Evolutionary conservation across 2,329 filamentous ascomycete genomes (phyloP).

Genomic region (Hypoxylon sp.): DNA sequence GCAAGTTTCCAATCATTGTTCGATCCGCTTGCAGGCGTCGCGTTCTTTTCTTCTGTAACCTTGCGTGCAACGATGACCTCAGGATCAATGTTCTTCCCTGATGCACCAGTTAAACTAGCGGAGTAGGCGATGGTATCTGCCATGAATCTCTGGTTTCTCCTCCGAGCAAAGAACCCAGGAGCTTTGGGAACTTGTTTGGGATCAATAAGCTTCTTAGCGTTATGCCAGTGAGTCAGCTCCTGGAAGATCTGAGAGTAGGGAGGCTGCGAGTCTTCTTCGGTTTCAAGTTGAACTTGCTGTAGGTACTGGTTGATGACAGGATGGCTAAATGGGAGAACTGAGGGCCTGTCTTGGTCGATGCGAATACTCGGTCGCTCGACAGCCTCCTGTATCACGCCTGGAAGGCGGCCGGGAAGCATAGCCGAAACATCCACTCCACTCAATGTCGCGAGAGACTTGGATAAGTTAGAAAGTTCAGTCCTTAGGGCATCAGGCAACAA

Average conservation of each 20-base stretch:
- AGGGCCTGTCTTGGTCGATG: constrained; percentile 22
- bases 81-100: constrained; percentile 74
- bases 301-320: constrained; percentile 63
- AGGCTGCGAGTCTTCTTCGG: constrained; percentile 49
- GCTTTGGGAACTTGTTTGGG: constrained; percentile 53
- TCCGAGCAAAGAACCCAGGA: constrained; percentile 56
- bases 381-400: constrained; percentile 2
- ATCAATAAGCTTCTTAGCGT: constrained; percentile 67
- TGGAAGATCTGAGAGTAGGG: constrained; percentile 59
- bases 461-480: constrained; percentile 27
- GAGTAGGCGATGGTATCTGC: constrained; percentile 78
- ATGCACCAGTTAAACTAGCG: constrained; percentile 76
- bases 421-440: constrained; percentile 20
- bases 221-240: constrained; percentile 74
- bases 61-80: constrained; percentile 70
- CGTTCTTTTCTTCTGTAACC: constrained; percentile 34
- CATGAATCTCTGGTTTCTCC: constrained; percentile 75
- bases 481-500: constrained; percentile 43
- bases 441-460: constrained; percentile 9
- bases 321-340: constrained; percentile 65
- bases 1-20: constrained; percentile 40
- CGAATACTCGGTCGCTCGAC: constrained; percentile 14
- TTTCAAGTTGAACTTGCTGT: constrained; percentile 58
- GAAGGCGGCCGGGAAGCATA: neutral
- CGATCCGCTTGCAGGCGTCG: constrained; percentile 37